These are phyloP conservation scores for Cryoendolithus antarcticus DNA, from an alignment of 2,329 filamentous ascomycete genomes.

Conservation along the genomic window DNA sequence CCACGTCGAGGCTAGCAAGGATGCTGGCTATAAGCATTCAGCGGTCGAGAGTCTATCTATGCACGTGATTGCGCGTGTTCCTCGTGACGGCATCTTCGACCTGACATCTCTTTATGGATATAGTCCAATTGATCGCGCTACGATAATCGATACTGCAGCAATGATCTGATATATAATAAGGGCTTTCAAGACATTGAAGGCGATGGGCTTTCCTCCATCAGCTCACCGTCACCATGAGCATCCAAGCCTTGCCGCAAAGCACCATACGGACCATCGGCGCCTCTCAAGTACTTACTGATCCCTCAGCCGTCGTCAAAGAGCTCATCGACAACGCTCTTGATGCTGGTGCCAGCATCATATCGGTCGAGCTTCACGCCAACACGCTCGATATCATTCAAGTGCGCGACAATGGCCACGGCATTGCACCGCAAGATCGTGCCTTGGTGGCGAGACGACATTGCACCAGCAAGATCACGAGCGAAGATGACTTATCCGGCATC, in stretches of 20 bases:
- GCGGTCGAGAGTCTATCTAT: neutral
- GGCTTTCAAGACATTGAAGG: neutral
- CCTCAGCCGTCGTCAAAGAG: conserved; percentile 58
- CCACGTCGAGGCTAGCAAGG: neutral
- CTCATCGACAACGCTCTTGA: conserved; percentile 68
- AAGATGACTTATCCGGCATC: conserved; percentile 47
- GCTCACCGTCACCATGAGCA: conserved; percentile 19
- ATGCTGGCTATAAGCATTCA: neutral
- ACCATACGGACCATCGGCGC: conserved; percentile 47
- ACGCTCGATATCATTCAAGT: conserved; percentile 59
- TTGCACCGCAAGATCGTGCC: conserved; percentile 48
- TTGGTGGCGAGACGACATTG: conserved; percentile 53
- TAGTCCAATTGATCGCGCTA: too few relatives aligned
- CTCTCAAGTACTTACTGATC: conserved; percentile 46
- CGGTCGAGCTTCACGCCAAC: conserved; percentile 52
- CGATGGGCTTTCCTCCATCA: neutral
- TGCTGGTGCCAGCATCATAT: conserved; percentile 53
- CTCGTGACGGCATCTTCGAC: too few relatives aligned
- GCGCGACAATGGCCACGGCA: conserved; percentile 62
- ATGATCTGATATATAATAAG: too few relatives aligned
- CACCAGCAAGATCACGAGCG: conserved; percentile 60
- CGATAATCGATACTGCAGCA: too few relatives aligned
- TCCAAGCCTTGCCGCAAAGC: conserved; percentile 29
- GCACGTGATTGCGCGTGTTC: too few relatives aligned
- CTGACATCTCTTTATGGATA: too few relatives aligned